Conservation (phyloP, 129 eudicot genomes). For the Chrysanthemum lavandulifolium region DNA sequence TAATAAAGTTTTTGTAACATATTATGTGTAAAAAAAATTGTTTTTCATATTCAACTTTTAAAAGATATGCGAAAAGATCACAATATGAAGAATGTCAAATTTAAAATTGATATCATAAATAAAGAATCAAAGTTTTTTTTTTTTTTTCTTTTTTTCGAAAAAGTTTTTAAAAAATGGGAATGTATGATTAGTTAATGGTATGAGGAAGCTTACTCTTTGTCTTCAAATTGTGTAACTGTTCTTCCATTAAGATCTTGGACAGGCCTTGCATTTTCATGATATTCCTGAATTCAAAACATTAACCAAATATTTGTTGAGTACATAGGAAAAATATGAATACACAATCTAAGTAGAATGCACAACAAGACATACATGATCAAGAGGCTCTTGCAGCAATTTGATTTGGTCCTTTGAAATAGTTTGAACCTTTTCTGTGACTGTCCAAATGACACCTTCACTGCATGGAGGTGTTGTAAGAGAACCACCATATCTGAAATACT, state of each 20-base stretch:
- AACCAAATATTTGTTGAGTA: not conserved
- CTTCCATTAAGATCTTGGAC: conserved; percentile 36
- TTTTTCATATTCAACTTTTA: no score
- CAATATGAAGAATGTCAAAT: no score
- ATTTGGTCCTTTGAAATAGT: conserved; percentile 53
- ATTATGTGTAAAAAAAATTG: no score
- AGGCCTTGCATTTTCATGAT: conserved; percentile 59
- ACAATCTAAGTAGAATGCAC: not conserved
- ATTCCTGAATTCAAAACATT: conserved; percentile 40
- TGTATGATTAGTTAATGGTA: not conserved
- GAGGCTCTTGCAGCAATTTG: conserved; percentile 35
- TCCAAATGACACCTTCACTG: conserved; percentile 58
- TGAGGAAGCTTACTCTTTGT: conserved; percentile 7
- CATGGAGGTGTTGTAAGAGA: conserved; percentile 75
- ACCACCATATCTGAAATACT: conserved; percentile 54
- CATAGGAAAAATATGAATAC: not conserved
- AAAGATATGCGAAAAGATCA: no score
- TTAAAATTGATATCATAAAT: no score
- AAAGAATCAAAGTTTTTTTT: no score
- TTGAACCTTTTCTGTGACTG: conserved; percentile 33
- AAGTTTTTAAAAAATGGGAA: no score
- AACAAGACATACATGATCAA: conserved; percentile 44
- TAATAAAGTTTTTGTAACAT: no score
- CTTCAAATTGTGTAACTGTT: conserved; percentile 29
- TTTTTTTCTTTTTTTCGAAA: no score